Base-by-base conservation (phyloP, 2,329 filamentous ascomycete genomes). In the Cladosporium cucumerinum region DNA sequence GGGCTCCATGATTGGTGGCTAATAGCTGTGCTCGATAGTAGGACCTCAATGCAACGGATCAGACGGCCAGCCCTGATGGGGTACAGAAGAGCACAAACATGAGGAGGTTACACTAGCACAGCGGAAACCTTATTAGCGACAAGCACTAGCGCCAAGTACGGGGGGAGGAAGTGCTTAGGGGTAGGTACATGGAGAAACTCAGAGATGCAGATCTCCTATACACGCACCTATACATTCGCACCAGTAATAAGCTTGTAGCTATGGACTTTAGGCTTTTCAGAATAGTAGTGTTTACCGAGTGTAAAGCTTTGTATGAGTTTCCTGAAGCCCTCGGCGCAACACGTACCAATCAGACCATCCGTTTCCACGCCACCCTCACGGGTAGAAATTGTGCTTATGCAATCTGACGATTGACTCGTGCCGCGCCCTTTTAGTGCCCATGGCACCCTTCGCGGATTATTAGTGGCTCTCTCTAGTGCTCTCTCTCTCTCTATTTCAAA, bases 91-190 rank as follows among this genome's bases (percentile, higher is more conserved):
- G 23, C 23, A 3, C 12, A 12, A 26, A 52, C 48, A 16, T n/a
- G 48, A 28, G 16, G 48, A 26, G 26, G 23, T 28, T 26, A 28
- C 26, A 26, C 23, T 26, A 52, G 48, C 48, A 52, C 48, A 2
- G 25, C 18, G 26, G 12, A 46, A 60, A 48, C n/a, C 57, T 48
- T 60, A 49, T 60, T 30, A 48, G 39, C 57, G 28, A 60, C 57
- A 60, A 60, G 57, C 57, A 34, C 39, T 60, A 60, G 57, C 57
- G 57, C 57, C 39, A 60, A 60, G 36, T 18, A 67, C 14, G 39
- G 39, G 39, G 39, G 21, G 6, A 6, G n/a, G n/a, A 43, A 34
- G 32, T 7, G 39, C 39, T 46, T 46, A 46, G 39, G 39, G 39
- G 39, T 21, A 43, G 18, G 16, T 43, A 46, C 39, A 46, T 46